Conservation (phyloP, 768 basidiomycete species). For the Tubosaeta sp. region DNA sequence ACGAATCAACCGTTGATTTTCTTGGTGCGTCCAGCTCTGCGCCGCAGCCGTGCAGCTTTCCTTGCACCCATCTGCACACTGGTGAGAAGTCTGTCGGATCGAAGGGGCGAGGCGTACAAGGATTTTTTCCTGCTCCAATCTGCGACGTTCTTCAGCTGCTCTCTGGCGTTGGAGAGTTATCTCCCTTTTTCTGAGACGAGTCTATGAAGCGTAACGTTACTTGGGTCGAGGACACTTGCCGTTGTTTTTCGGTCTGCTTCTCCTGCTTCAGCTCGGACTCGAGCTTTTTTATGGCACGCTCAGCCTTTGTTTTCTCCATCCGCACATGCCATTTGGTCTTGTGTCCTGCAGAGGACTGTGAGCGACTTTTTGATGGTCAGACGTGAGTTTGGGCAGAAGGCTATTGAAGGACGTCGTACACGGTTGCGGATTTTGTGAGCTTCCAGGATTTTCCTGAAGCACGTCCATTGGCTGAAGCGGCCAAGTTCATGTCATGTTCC, state of each 20-base stretch:
- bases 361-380: constrained; percentile 44
- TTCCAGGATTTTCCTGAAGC: constrained; percentile 73
- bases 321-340: constrained; percentile 70
- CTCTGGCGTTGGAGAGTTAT: constrained; percentile 68
- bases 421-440: constrained; percentile 42
- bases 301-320: constrained; percentile 63
- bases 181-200: constrained; percentile 50
- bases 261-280: constrained; percentile 72
- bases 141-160: constrained; percentile 66
- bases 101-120: constrained; percentile 8
- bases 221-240: constrained; percentile 35
- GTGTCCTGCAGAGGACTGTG: constrained; percentile 59
- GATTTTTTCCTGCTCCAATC: constrained; percentile 42
- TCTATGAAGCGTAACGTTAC: background rate
- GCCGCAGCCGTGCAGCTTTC: constrained; percentile 68
- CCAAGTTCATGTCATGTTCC: constrained; percentile 32
- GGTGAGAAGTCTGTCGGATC: background rate
- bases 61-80: constrained; percentile 68
- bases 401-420: constrained; percentile 30
- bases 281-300: constrained; percentile 68
- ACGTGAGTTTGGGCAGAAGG: background rate
- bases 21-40: constrained; percentile 71
- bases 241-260: constrained; percentile 60
- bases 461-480: constrained; percentile 61
- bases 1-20: constrained; percentile 66